These are phyloP conservation scores for Thelonectria rubi DNA, from an alignment of 2,329 filamentous ascomycete species.

Conservation along the genomic window DNA sequence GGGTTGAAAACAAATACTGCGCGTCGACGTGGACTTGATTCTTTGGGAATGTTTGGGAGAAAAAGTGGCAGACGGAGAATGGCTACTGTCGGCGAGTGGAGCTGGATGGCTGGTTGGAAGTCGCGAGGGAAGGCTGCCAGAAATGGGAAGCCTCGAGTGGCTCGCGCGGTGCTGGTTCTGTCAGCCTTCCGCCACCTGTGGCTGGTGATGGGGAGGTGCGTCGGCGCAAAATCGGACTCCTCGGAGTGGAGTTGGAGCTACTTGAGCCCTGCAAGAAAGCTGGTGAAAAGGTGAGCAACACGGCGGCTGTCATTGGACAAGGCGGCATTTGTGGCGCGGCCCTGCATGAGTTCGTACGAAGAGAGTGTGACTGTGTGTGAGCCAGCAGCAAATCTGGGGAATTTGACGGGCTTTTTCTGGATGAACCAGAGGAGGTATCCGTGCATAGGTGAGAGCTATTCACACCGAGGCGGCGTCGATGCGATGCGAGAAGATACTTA, in stretches of 20 bases:
- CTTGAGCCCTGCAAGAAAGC: constrained; percentile 4
- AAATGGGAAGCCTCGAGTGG: background rate
- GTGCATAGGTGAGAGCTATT: constrained; percentile 3
- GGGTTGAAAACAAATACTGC: background rate
- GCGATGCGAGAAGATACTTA: background rate
- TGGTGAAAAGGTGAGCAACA: constrained; percentile 19
- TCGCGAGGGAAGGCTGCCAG: constrained; percentile 18
- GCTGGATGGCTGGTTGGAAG: constrained; percentile 19
- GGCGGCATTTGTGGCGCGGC: constrained; percentile 26
- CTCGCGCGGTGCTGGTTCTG: background rate
- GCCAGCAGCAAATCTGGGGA: constrained; percentile 31
- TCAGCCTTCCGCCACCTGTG: constrained; percentile 21
- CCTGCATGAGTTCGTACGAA: constrained; percentile 28
- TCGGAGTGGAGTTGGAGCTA: constrained; percentile 10
- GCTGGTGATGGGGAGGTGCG: constrained; percentile 7
- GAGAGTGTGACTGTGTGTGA: background rate
- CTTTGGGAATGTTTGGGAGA: background rate
- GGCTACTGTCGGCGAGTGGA: constrained; percentile 19
- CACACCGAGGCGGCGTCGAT: background rate
- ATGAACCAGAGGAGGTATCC: constrained; percentile 2
- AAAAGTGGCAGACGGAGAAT: constrained; percentile 20
- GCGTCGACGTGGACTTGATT: constrained; percentile 3
- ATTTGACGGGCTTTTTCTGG: constrained; percentile 14
- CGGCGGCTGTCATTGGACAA: constrained; percentile 27
- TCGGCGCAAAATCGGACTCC: constrained; percentile 17